A percentile compares a stretch with the other conserved stretches of the same genome.
Evolutionary conservation across 345 rosid species (phyloP).

Genomic region (Eucalyptus marginata): DNA sequence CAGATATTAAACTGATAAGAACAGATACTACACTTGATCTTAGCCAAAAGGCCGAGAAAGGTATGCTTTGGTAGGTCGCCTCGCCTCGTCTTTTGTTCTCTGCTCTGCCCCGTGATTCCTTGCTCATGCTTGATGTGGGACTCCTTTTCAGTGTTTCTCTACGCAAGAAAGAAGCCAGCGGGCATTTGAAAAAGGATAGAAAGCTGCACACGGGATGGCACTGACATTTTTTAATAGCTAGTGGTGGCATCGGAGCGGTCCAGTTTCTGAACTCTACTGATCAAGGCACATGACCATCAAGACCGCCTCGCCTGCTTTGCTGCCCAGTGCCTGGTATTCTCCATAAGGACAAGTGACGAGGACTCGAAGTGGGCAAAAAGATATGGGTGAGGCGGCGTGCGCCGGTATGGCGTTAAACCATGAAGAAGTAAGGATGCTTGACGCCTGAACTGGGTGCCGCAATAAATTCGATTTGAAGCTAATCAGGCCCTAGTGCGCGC

Average conservation of each 20-base stretch:
- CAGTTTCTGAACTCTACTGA: neutral
- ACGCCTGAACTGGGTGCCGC: neutral
- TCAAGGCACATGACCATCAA: neutral
- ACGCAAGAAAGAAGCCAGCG: neutral
- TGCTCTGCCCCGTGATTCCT: neutral
- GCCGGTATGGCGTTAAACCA: neutral
- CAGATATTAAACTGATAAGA: slow-evolving; percentile 49
- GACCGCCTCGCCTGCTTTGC: neutral
- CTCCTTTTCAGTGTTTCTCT: neutral
- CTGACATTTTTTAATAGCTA: neutral
- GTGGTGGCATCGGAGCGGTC: neutral
- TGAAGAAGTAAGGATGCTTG: neutral
- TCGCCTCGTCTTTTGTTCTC: neutral
- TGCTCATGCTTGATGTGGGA: neutral
- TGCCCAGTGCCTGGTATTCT: neutral
- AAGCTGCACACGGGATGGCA: neutral
- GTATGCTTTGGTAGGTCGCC: fast-evolving
- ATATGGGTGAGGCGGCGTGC: neutral
- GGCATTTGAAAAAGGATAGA: neutral
- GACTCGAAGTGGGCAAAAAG: neutral
- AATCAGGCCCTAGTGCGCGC: neutral
- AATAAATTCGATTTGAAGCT: neutral
- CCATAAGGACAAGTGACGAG: neutral
- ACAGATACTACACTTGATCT: slow-evolving; percentile 51
- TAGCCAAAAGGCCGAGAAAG: slow-evolving; percentile 54